Conservation (phyloP, 2,329 filamentous ascomycete genomes). For the Calonectria pteridis region DNA sequence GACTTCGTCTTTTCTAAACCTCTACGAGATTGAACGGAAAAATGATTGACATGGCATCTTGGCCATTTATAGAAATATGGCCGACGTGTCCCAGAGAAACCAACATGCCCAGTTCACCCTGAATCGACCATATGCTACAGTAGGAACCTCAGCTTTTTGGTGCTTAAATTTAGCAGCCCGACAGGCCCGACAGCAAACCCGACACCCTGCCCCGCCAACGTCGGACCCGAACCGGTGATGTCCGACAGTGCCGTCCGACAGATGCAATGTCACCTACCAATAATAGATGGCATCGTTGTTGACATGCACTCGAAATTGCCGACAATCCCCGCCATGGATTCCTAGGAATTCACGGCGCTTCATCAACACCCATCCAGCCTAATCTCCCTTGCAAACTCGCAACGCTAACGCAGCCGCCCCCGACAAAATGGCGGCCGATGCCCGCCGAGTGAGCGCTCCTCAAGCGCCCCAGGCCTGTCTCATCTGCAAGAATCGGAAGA, state of each 20-base stretch:
- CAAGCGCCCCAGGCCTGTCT: neutral
- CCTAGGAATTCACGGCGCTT: neutral
- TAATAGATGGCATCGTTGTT: neutral
- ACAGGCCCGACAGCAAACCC: neutral
- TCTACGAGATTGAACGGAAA: neutral
- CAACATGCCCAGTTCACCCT: neutral
- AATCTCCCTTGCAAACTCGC: neutral
- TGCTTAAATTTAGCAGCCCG: neutral
- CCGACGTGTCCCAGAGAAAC: neutral
- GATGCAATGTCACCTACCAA: neutral
- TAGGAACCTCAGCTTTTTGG: neutral
- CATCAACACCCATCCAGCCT: neutral
- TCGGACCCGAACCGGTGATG: neutral
- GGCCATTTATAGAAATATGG: neutral
- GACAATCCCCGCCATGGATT: neutral
- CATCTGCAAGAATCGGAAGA: conserved; percentile 11
- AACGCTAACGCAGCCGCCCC: neutral
- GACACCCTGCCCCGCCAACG: neutral
- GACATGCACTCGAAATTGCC: neutral
- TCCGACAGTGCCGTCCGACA: neutral
- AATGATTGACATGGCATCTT: neutral
- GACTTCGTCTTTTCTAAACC: neutral
- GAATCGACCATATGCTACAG: neutral
- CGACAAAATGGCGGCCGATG: conserved; percentile 8
- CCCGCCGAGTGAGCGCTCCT: neutral